phyloP scores from a whole-genome alignment of 495 filamentous ascomycete species.

The Parathielavia hyrcaniae region DNA sequence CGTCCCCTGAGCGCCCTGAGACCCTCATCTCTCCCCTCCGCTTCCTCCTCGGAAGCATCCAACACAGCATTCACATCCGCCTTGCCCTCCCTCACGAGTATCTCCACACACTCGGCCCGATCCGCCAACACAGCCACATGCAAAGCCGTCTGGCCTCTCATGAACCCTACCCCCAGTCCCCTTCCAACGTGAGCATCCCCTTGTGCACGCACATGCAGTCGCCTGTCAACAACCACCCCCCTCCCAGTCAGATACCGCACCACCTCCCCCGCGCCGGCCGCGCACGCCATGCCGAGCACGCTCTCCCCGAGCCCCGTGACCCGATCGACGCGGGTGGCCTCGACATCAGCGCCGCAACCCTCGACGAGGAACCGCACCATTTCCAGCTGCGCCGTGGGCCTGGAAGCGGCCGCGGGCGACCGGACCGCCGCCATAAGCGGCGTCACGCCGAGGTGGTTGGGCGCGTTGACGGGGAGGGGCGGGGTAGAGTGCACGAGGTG shows the following conservation, averaged over 20 bases:
- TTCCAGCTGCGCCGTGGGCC: constrained; percentile 16
- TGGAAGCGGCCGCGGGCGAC: background rate
- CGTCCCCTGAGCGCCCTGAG: background rate
- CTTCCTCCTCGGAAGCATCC: constrained; percentile 2
- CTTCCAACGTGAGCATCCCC: background rate
- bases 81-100: constrained; percentile 17
- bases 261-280: constrained; percentile 7
- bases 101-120: constrained; percentile 5
- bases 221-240: constrained; percentile 15
- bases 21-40: background rate
- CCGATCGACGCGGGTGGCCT: background rate
- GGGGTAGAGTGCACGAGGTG: constrained; percentile 11
- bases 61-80: constrained; percentile 16
- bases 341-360: constrained; percentile 21
- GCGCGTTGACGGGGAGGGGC: constrained; percentile 11
- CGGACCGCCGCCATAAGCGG: constrained; percentile 17
- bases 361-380: constrained; percentile 24
- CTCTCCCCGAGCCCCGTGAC: constrained; percentile 3
- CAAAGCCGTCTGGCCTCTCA: constrained; percentile 15
- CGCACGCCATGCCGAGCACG: constrained; percentile 12
- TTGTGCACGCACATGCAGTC: background rate
- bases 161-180: background rate
- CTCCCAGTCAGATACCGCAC: constrained; percentile 16
- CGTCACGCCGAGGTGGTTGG: constrained; percentile 18
- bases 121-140: constrained; percentile 22